Base-by-base conservation (phyloP, 495 filamentous ascomycete species). In the Neurospora sp. region DNA sequence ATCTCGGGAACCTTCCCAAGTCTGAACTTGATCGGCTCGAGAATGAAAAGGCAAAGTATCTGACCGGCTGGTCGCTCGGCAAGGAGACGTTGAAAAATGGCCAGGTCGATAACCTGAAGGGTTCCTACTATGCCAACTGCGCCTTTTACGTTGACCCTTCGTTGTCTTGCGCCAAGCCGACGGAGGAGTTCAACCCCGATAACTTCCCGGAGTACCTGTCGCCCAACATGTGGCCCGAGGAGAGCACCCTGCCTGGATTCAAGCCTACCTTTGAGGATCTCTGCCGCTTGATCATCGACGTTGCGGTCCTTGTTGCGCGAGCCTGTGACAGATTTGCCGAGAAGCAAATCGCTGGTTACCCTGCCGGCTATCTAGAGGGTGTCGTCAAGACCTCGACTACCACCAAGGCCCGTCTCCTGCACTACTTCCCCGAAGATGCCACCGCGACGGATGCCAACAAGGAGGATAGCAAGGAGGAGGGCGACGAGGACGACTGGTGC, bases 101-200 rank as follows among this genome's bases (percentile, higher is more conserved):
- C 73, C 90, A 91, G 72, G 93, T 94, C 75, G 96, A 99, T 77
- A 97, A 92, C 6, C 87, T 92, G 12, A 99, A 99, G 83, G 96
- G 96, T 71, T 97, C 93, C 20, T 99, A 92, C 86, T 99, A 98
- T 80, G 91, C 94, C 79, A 98, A 98, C 83, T 97, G 94, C 81
- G 92, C 92, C 70, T 98, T 97, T 85, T 95, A 96, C 80, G 89
- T 94, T 69, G 87, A 92, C 74, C 85, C 89, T 3, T 72, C 77
- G 3, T 83, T 93, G 6, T 83, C 89, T 12, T 87, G 87, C 68
- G 89, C 90, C 8, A 86, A 77, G 27, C 86, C 86, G 3, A 87
- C 90, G 3, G 82, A 83, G 6, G 82, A 88, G 69, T 88, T 86
- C 74, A 88, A 87, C 74, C 75, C 88, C 3, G 87, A 89, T 71